A percentile compares a stretch with the other conserved stretches of the same genome.
These are phyloP conservation scores for Didymella keratinophila DNA, from an alignment of 2,329 filamentous ascomycete genomes.

Conservation along the genomic window DNA sequence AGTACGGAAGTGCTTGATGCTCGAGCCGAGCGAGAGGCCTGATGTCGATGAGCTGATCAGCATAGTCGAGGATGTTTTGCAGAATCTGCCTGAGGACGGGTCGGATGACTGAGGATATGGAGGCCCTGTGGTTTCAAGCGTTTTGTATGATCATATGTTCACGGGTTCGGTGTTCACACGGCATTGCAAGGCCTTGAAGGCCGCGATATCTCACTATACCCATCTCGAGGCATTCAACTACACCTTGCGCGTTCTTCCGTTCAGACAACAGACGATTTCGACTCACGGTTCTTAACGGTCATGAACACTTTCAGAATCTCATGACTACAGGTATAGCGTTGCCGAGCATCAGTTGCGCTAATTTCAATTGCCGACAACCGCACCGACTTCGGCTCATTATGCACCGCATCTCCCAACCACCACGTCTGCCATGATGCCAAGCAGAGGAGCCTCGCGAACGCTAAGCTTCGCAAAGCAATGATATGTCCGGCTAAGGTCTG, in stretches of 20 bases:
- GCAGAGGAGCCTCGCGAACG: constrained; percentile 9
- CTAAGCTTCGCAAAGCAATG: constrained; percentile 19
- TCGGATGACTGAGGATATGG: constrained; percentile 4
- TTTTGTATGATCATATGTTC: constrained; percentile 5
- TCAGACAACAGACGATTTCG: neutral
- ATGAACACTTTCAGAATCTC: neutral
- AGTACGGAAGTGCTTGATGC: constrained; percentile 82
- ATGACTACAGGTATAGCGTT: neutral
- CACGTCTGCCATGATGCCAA: constrained; percentile 3
- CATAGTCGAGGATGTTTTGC: constrained; percentile 77
- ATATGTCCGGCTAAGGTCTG: constrained; percentile 3
- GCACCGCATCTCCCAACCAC: constrained; percentile 6
- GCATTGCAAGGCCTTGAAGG: neutral
- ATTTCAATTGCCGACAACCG: constrained; percentile 1
- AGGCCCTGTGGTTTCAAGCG: neutral
- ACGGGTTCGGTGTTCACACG: neutral
- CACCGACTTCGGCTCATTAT: constrained; percentile 13
- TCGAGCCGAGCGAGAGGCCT: constrained; percentile 87
- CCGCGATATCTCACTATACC: neutral
- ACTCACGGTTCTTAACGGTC: neutral
- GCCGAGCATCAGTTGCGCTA: neutral
- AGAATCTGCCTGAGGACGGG: constrained; percentile 69
- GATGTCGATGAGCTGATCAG: constrained; percentile 84
- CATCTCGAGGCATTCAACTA: neutral
- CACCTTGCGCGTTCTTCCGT: neutral